Evolutionary conservation across 1,284 basidiomycete species (phyloP).

Genomic region (Austroboletus niveus): DNA sequence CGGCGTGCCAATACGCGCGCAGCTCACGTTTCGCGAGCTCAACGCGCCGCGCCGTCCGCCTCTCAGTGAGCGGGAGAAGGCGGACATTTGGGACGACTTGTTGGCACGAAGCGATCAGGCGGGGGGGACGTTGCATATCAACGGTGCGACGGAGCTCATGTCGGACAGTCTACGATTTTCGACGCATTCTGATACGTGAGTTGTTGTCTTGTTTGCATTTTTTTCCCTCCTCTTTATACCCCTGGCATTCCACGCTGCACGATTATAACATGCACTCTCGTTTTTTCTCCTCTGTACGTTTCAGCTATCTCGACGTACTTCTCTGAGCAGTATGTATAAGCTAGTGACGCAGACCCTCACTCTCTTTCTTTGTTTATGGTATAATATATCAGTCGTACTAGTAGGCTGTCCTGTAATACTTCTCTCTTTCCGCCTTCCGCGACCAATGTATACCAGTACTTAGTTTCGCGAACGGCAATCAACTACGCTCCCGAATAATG

Average conservation of each 20-base stretch:
- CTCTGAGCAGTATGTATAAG: neutral
- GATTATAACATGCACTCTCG: neutral
- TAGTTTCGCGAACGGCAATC: too few species aligned
- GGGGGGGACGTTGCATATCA: conserved; percentile 66
- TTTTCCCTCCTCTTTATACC: neutral
- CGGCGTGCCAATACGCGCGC: conserved; percentile 24
- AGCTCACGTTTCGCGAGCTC: conserved; percentile 52
- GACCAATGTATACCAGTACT: too few species aligned
- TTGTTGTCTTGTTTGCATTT: neutral
- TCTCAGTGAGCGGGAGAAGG: conserved; percentile 65
- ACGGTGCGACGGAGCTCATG: conserved; percentile 37
- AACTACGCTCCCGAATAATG: too few species aligned
- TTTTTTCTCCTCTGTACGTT: neutral
- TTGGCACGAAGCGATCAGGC: conserved; percentile 60
- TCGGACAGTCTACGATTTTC: conserved; percentile 47
- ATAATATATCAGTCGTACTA: too few species aligned
- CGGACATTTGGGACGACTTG: conserved; percentile 65
- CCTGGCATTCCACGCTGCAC: neutral
- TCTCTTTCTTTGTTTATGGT: neutral
- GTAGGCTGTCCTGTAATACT: too few species aligned
- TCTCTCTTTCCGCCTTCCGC: too few species aligned
- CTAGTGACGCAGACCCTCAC: neutral
- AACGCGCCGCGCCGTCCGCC: conserved; percentile 31
- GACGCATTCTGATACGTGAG: conserved; percentile 16
- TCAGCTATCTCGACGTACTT: neutral